Conservation (phyloP, 2,329 filamentous ascomycete genomes). For the Trichoderma cornu-damae region DNA sequence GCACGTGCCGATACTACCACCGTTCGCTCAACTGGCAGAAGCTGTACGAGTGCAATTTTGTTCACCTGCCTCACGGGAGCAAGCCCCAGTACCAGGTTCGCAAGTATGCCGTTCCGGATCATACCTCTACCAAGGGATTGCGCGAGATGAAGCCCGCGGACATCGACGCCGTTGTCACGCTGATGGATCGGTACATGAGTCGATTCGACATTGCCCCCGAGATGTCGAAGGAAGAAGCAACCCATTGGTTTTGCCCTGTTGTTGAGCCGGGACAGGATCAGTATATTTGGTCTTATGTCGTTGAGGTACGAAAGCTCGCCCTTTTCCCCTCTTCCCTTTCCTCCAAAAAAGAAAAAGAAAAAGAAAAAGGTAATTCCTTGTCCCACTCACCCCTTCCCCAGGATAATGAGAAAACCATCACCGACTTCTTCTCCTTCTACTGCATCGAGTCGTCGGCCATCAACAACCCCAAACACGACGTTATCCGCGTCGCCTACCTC, state of each 20-base stretch:
- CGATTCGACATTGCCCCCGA: slow-evolving; percentile 81
- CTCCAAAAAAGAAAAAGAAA: too few relatives aligned
- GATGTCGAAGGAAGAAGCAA: slow-evolving; percentile 73
- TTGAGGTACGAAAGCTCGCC: slow-evolving; percentile 53
- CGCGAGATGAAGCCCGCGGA: slow-evolving; percentile 77
- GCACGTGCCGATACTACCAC: slow-evolving; percentile 93
- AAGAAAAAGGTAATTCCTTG: too few relatives aligned
- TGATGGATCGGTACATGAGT: slow-evolving; percentile 71
- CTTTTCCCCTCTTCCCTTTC: neutral
- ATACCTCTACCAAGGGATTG: slow-evolving; percentile 67
- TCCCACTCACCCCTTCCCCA: neutral
- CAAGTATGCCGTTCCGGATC: slow-evolving; percentile 76
- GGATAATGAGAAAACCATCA: slow-evolving; percentile 66
- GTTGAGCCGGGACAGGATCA: slow-evolving; percentile 58
- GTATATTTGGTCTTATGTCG: slow-evolving; percentile 90
- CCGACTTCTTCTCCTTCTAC: slow-evolving; percentile 97
- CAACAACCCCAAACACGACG: slow-evolving; percentile 68
- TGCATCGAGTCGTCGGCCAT: slow-evolving; percentile 90
- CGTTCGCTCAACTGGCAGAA: slow-evolving; percentile 93
- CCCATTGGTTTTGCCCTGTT: slow-evolving; percentile 80
- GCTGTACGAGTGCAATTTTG: slow-evolving; percentile 91
- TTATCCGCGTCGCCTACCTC: slow-evolving; percentile 85
- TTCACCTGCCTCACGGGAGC: slow-evolving; percentile 74
- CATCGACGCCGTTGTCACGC: slow-evolving; percentile 64
- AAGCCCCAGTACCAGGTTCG: slow-evolving; percentile 81